These are phyloP conservation scores for Pythium chondricola DNA, from an alignment of 352 stramenopile genomes.

Conservation along the genomic window DNA sequence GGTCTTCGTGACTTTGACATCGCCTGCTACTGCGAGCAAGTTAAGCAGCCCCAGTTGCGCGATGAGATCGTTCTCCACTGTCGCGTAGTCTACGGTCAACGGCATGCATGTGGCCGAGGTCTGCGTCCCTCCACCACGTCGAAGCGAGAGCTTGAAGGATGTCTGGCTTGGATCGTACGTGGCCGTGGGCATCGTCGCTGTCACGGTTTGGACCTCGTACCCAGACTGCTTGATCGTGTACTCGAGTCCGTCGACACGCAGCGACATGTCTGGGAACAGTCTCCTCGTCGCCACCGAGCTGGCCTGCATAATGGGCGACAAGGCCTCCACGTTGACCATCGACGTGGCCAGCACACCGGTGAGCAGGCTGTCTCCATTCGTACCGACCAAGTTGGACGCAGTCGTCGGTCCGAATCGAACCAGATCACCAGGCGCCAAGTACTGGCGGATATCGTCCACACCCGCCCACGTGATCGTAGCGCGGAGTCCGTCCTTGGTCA, in stretches of 20 bases:
- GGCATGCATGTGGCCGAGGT: constrained; percentile 31
- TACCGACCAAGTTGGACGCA: constrained; percentile 36
- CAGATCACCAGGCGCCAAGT: constrained; percentile 48
- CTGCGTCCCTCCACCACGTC: constrained; percentile 21
- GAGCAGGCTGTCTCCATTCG: constrained; percentile 62
- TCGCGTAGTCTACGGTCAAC: constrained; percentile 24
- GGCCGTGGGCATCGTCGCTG: constrained; percentile 25
- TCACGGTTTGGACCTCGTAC: constrained; percentile 85
- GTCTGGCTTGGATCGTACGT: constrained; percentile 20
- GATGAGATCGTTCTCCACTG: constrained; percentile 24
- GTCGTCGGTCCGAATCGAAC: constrained; percentile 53
- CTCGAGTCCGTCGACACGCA: constrained; percentile 84
- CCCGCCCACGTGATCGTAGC: constrained; percentile 38
- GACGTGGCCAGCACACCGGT: constrained; percentile 42
- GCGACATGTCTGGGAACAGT: constrained; percentile 71
- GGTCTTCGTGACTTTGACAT: constrained; percentile 50
- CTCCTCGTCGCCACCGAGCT: constrained; percentile 30
- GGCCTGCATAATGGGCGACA: constrained; percentile 45
- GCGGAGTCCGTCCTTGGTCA: constrained; percentile 41
- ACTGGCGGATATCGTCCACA: constrained; percentile 58
- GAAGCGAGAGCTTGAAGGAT: constrained; percentile 42
- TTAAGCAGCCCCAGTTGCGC: constrained; percentile 21
- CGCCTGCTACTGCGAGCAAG: constrained; percentile 12
- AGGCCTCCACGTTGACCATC: constrained; percentile 28
- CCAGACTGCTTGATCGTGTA: constrained; percentile 88